Evolutionary conservation across 345 rosid species (phyloP), one percentile per base, ranked within the genome.

Genomic region (Hibiscus tridactylites): DNA sequence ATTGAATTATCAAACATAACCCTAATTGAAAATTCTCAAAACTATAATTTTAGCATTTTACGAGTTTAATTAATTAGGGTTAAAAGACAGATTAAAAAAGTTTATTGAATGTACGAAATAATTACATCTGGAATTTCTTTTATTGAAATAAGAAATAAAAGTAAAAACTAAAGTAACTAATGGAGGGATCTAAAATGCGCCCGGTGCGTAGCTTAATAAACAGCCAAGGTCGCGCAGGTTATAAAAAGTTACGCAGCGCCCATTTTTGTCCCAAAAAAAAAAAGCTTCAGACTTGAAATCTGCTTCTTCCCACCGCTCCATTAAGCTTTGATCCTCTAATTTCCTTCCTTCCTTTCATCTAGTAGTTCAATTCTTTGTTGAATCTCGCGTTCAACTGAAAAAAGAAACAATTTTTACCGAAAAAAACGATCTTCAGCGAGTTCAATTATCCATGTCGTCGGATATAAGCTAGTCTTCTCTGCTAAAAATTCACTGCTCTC

Each of bases 181-280:
- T 39, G 9, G 9, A 19, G 50, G 13, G 0, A 7, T 10, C 77
- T 85, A 85, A 76, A 71, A 64, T 84, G 87, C 82, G 77, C 83
- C 2, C 1, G 7, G 35, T 83, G 90, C 85, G 81, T 75, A 67
- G 61, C 11, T 4, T 62, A 58, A 62, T 24, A 47, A 19, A 16
- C 13, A 24, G 61, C 50, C 61, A 9, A 39, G 62, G 33, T 7
- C 19, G 61, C 26, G 37, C 42, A 72, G 68, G 52, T 49, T 63
- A 73, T 73, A 62, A 62, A 62, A 62, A 13, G 75, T 52, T 63
- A 33, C 61, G 60, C 68, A 13, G 6, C 31, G 61, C 61, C 15
- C 31, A 57, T n/a, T 53, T 17, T 53, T 17, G 58, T 53, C 26
- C 21, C n/a, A n/a, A 62, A 37, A 9, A 0, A 24, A 65, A 66